Evolutionary conservation across 305 asterid species (phyloP), one percentile per base, ranked within the genome.

Genomic region (Rubia peregrina): DNA sequence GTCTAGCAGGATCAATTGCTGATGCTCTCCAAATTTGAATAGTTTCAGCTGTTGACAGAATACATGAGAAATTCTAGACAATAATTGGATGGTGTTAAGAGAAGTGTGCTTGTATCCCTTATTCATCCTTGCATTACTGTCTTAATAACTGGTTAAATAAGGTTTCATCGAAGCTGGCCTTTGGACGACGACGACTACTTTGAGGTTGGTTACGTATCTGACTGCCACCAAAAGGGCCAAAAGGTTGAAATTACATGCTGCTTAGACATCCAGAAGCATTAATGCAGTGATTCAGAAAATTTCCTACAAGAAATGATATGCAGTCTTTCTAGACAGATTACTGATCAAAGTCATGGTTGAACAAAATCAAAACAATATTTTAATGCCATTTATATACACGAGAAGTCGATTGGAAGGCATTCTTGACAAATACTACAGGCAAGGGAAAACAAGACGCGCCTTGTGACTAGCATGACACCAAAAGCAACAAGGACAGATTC

Each of bases 1-100:
- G 97, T 71, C 97, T 94, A 63, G 98, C 98, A 0, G 92, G 89
- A 69, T 89, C 98, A 8, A 91, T 94, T 59, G 94, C 98, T 21
- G 90, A 88, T 72, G 92, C 96, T 56, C 98, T 94, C 69, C 97
- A 93, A 73, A 91, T 80, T 75, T 93, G 80, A 85, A 38, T 51
- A 69, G 46, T 42, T 68, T 62, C 62, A 46, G n/a, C 14, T 9
- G 17, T 53, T 7, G 11, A 11, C 40, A 30, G 3, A 36, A 66
- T 1, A 12, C 10, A 0, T 3, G 2, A 56, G 26, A 46, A 33
- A 19, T 4, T 59, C 13, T 11, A 21, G 51, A 62, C 51, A 46
- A 10, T 44, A 65, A 53, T 53, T 53, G 57, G 36, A 48, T 48
- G 63, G 13, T 21, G 21, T 9, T 44, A 17, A n/a, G 30, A 19